phyloP scores from a whole-genome alignment of 257 asterid genomes.

The Mitragyna speciosa region DNA sequence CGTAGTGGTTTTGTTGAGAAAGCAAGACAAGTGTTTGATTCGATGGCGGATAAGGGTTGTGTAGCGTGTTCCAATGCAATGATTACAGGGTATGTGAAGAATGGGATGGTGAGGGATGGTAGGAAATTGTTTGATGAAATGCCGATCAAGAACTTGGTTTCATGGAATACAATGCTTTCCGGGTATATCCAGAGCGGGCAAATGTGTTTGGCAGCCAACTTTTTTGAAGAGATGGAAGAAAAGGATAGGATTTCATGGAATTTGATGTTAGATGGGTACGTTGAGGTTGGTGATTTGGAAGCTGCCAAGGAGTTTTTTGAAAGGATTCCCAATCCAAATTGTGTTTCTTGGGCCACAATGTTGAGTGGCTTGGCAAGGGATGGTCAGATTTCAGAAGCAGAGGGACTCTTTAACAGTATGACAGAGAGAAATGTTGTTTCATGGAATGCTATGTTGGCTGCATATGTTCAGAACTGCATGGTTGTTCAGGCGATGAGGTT shows the following conservation, averaged over 20 bases:
- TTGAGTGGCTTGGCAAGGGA: constrained; percentile 35
- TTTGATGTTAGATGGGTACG: constrained; percentile 31
- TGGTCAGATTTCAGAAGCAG: constrained; percentile 29
- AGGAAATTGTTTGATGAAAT: constrained; percentile 32
- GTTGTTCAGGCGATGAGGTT: constrained; percentile 30
- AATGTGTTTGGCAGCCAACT: constrained; percentile 31
- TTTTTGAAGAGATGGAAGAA: constrained; percentile 34
- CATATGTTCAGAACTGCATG: constrained; percentile 31
- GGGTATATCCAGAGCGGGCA: constrained; percentile 37
- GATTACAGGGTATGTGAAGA: constrained; percentile 44
- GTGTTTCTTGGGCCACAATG: constrained; percentile 40
- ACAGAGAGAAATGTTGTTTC: constrained; percentile 32
- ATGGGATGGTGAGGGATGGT: constrained; percentile 34
- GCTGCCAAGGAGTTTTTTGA: constrained; percentile 31
- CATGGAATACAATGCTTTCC: constrained; percentile 40
- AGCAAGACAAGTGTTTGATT: constrained; percentile 41
- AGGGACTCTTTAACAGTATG: constrained; percentile 30
- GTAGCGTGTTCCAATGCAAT: constrained; percentile 51
- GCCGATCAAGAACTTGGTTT: constrained; percentile 34
- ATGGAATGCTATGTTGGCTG: constrained; percentile 48
- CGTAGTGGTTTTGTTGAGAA: constrained; percentile 29
- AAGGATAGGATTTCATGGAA: constrained; percentile 40
- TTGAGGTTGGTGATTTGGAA: constrained; percentile 31
- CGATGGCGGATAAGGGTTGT: constrained; percentile 30
- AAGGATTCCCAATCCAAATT: constrained; percentile 31